Percentiles rank a stretch among this genome's conserved stretches.
Conservation (phyloP, 2,329 filamentous ascomycete species). For the Stagonosporopsis rhizophila region DNA sequence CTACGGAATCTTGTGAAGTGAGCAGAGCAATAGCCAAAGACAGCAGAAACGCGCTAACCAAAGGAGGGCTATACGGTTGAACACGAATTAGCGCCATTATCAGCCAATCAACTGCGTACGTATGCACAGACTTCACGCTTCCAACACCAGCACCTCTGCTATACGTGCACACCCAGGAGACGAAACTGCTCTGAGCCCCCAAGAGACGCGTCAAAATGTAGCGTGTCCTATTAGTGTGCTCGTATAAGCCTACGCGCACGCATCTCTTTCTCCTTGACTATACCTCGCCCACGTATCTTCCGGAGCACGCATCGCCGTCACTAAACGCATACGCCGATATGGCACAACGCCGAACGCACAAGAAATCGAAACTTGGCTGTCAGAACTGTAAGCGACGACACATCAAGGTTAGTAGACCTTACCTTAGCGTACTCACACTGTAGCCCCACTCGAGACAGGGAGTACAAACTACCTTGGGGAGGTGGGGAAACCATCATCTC, state of each 20-base stretch:
- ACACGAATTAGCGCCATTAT: background rate
- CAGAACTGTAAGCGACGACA: constrained; percentile 32
- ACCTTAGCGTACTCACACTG: background rate
- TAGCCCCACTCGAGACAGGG: background rate
- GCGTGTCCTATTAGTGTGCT: background rate
- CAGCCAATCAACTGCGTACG: background rate
- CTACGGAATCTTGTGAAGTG: background rate
- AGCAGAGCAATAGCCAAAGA: background rate
- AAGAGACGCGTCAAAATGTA: constrained; percentile 1
- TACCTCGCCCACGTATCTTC: background rate
- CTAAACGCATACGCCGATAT: constrained; percentile 7
- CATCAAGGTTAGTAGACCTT: constrained; percentile 24
- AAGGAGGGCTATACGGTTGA: constrained; percentile 2
- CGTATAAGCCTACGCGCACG: constrained; percentile 3
- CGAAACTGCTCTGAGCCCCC: background rate
- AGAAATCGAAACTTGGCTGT: constrained; percentile 31
- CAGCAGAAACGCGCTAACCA: background rate
- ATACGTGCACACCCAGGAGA: background rate
- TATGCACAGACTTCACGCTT: constrained; percentile 1
- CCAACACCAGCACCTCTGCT: background rate
- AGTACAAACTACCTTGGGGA: no score
- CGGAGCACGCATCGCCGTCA: background rate
- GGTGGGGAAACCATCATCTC: no score
- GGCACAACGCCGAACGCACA: constrained; percentile 24
- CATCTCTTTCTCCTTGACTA: background rate